phyloP scores from a whole-genome alignment of 441 rosid genomes.

The Populus trichocarpa region DNA sequence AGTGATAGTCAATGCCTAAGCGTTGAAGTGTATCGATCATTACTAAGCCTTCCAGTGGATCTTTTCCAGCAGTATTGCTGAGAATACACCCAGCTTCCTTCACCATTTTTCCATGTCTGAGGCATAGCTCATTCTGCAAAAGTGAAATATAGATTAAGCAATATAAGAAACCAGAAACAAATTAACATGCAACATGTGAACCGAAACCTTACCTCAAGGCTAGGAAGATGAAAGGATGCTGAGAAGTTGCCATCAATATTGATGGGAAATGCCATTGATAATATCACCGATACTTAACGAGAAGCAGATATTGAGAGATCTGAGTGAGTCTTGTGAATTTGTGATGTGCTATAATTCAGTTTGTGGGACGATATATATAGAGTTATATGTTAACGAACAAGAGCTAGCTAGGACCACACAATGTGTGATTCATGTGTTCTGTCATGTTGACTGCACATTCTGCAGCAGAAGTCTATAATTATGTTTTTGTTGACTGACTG shows the following conservation, averaged over 20 bases:
- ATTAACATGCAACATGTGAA: not conserved
- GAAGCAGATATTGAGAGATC: not conserved
- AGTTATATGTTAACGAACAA: not conserved
- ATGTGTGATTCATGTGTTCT: not conserved
- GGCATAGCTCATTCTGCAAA: slow-evolving; percentile 18
- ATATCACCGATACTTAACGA: not conserved
- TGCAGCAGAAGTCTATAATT: no score
- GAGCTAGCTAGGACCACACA: not conserved
- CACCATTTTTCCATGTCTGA: slow-evolving; percentile 10
- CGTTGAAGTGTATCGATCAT: slow-evolving; percentile 51
- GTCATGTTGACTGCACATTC: no score
- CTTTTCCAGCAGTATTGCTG: slow-evolving; percentile 5
- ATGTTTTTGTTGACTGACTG: no score
- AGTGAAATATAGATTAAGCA: not conserved
- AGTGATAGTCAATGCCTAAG: slow-evolving; percentile 44
- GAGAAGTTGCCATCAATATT: not conserved
- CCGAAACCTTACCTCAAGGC: not conserved
- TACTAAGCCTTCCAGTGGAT: slow-evolving; percentile 23
- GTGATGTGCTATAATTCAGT: no score
- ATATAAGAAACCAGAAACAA: not conserved
- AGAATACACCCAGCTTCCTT: slow-evolving; percentile 12
- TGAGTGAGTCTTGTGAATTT: not conserved
- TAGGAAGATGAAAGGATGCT: not conserved
- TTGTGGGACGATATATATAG: no score
- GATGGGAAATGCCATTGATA: not conserved